Conservation (phyloP, 1,284 basidiomycete genomes). For the Fistulina hepatica region DNA sequence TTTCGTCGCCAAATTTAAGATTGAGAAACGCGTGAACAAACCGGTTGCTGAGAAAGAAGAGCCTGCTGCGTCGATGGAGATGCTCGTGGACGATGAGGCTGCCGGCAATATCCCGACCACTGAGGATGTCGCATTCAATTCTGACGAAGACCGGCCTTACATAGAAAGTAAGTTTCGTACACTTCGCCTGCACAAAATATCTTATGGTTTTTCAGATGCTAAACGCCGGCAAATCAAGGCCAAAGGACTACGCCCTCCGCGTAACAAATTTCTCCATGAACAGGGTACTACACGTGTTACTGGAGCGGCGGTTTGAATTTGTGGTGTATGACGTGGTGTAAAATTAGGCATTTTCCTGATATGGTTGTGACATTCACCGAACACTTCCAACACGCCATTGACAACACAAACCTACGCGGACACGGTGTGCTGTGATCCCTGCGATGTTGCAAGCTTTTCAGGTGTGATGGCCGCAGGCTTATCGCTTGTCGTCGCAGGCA, state of each 20-base stretch:
- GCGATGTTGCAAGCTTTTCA: no score
- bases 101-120: constrained; percentile 20
- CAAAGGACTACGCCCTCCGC: constrained; percentile 57
- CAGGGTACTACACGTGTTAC: no score
- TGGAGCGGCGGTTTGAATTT: constrained; percentile 15
- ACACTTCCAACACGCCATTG: no score
- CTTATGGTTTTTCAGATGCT: constrained; percentile 35
- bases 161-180: constrained; percentile 47
- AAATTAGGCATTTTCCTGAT: no score
- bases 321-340: no score
- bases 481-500: no score
- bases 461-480: no score
- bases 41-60: constrained; percentile 28
- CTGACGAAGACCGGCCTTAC: constrained; percentile 58
- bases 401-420: no score
- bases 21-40: constrained; percentile 64
- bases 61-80: constrained; percentile 17
- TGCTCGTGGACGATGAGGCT: constrained; percentile 22
- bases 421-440: no score
- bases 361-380: no score
- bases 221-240: constrained; percentile 65
- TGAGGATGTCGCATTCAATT: constrained; percentile 43
- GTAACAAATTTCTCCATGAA: no score
- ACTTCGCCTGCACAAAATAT: constrained; percentile 12
- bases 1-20: constrained; percentile 97